Conservation (phyloP, 805 yeast genomes). For the Kodamaea lidongshanica region DNA sequence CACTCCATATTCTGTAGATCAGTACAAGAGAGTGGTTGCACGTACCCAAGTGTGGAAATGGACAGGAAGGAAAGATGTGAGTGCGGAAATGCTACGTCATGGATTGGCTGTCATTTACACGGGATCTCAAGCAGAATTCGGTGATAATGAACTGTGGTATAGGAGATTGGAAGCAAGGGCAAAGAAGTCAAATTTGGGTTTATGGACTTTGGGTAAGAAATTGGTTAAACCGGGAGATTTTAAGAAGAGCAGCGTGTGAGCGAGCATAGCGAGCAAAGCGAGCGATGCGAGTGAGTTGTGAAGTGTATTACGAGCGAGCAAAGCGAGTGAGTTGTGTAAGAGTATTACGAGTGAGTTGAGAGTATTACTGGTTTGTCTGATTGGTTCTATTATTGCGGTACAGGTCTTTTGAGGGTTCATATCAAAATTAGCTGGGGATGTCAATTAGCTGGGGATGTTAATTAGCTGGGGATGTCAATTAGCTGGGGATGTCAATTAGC, state of each 20-base stretch:
- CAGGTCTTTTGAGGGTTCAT: no score
- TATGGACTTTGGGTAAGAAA: constrained; percentile 56
- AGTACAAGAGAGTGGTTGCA: constrained; percentile 83
- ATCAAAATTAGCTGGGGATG: no score
- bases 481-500: no score
- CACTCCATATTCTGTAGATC: constrained; percentile 78
- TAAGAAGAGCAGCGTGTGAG: constrained; percentile 43
- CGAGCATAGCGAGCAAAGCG: background rate
- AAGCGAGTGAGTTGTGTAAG: no score
- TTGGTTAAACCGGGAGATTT: constrained; percentile 73
- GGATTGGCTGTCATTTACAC: constrained; percentile 91
- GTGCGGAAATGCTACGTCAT: constrained; percentile 75
- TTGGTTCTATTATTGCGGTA: no score
- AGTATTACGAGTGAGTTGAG: no score
- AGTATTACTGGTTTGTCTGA: no score
- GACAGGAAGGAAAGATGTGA: constrained; percentile 67
- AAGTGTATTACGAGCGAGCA: no score
- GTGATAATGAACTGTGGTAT: constrained; percentile 62
- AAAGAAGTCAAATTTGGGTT: constrained; percentile 49
- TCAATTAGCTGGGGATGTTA: no score
- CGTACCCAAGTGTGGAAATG: constrained; percentile 57
- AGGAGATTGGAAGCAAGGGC: constrained; percentile 57
- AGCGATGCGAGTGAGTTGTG: no score
- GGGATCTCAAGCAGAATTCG: constrained; percentile 83
- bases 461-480: no score